Percentiles rank a stretch among this genome's conserved stretches.
phyloP scores from a whole-genome alignment of 1,284 basidiomycete genomes.

The Sporisorium iseilematis-ciliati region DNA sequence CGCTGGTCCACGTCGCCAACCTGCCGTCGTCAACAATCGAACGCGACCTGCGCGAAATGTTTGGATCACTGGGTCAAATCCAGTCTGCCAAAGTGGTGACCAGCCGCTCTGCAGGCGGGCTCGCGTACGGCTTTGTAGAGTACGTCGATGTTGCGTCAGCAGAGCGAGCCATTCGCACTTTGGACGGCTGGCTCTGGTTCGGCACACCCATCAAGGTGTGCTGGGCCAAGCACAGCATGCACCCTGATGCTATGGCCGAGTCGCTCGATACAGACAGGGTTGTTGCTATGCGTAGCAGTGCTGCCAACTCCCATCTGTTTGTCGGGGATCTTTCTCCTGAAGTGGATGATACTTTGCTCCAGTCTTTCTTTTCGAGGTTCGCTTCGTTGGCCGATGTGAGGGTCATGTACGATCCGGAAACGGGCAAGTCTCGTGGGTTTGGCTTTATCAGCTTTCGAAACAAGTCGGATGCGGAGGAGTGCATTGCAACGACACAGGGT shows the following conservation, averaged over 20 bases:
- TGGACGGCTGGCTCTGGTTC: conserved; percentile 97
- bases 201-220: conserved; percentile 76
- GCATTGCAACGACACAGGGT: conserved; percentile 98
- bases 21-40: conserved; percentile 85
- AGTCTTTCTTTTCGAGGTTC: conserved; percentile 93
- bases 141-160: conserved; percentile 93
- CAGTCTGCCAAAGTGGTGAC: conserved; percentile 99
- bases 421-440: conserved; percentile 94
- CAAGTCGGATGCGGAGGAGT: conserved; percentile 96
- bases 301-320: conserved; percentile 91
- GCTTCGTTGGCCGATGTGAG: conserved; percentile 94
- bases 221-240: conserved; percentile 63
- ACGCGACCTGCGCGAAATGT: conserved; percentile 88
- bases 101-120: conserved; percentile 79
- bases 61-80: conserved; percentile 92
- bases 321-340: conserved; percentile 97
- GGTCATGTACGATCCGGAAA: conserved; percentile 99
- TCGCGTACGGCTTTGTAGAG: conserved; percentile 98
- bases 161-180: conserved; percentile 93
- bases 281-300: conserved; percentile 76
- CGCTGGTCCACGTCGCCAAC: conserved; percentile 70
- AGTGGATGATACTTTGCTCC: conserved; percentile 96
- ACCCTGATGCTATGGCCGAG: conserved; percentile 26
- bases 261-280: neutral
- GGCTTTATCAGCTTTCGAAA: conserved; percentile 94